Base-by-base conservation (phyloP, 129 eudicot genomes). In the Lactuca saligna region DNA sequence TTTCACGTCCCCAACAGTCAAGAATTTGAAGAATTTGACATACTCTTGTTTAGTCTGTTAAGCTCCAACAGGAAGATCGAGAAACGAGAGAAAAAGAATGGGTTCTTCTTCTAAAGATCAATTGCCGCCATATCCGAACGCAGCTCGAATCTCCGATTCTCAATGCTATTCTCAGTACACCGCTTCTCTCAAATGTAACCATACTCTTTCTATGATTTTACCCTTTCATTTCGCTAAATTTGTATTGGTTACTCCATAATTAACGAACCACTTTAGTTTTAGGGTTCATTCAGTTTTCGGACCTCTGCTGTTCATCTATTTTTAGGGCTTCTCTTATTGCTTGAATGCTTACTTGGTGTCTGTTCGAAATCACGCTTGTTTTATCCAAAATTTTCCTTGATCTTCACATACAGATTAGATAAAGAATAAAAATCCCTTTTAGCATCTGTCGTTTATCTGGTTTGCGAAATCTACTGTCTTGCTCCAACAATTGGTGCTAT, bases 121-220 rank as follows among this genome's bases (percentile, higher is more conserved):
- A 56, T 65, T 85, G 60, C 74, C 83, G 68, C 82, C 95, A 46
- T 88, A 92, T 78, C 96, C 95, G n/a, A 86, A 87, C 70, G 91
- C 91, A 54, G 86, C 98, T 16, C 86, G 83, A 57, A 63, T 92
- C 33, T 68, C 98, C 16, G 98, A 92, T 82, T 89, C 96, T 70
- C 82, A 81, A 15, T 89, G 98, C 65, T 89, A 78, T 39, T 69
- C 98, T 70, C 96, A 87, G 63, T 88, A 92, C 70, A 63, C 96
- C 20, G 98, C 90, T 76, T 92, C 96, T 71, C 96, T 89, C 67
- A 92, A 84, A 69, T 92, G 98, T 92, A 84, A 56, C n/a, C 50
- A 38, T 69, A 2, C 20, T 25, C 34, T 46, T 32, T 63, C 48
- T 44, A 1, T 5, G 5, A 2, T 37, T 11, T 0, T 14, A 55